Percentiles rank a stretch among this genome's conserved stretches.
Evolutionary conservation across 352 stramenopile genomes (phyloP).

Genomic region (Phytophthora rubi): DNA sequence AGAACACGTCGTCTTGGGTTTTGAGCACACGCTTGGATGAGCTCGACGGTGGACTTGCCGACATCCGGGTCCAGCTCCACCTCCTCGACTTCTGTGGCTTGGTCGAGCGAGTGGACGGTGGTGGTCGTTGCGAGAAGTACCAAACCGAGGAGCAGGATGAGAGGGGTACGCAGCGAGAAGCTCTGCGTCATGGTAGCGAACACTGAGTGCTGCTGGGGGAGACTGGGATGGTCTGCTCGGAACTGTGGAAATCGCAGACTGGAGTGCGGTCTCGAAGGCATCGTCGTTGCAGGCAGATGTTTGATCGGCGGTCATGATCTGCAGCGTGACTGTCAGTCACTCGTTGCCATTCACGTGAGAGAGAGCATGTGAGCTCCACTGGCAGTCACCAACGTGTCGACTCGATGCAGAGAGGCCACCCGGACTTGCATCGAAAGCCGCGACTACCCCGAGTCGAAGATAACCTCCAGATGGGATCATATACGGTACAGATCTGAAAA

Average conservation of each 20-base stretch:
- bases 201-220: background rate
- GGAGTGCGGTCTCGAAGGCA: background rate
- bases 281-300: constrained; percentile 21
- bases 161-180: constrained; percentile 1
- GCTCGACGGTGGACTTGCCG: constrained; percentile 33
- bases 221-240: background rate
- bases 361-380: background rate
- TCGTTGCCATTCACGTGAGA: background rate
- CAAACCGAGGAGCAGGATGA: constrained; percentile 6
- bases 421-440: background rate
- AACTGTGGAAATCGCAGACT: constrained; percentile 10
- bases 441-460: too few relatives aligned
- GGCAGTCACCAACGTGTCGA: constrained; percentile 2
- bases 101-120: constrained; percentile 22
- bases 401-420: background rate
- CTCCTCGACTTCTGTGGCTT: constrained; percentile 24
- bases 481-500: too few relatives aligned
- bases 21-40: too few relatives aligned
- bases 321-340: background rate
- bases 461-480: too few relatives aligned
- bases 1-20: too few relatives aligned
- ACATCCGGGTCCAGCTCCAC: constrained; percentile 35
- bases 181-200: constrained; percentile 7
- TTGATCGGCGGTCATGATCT: constrained; percentile 26
- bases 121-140: constrained; percentile 7